phyloP scores from a whole-genome alignment of 768 basidiomycete species.

The Pleurotus platypus region DNA sequence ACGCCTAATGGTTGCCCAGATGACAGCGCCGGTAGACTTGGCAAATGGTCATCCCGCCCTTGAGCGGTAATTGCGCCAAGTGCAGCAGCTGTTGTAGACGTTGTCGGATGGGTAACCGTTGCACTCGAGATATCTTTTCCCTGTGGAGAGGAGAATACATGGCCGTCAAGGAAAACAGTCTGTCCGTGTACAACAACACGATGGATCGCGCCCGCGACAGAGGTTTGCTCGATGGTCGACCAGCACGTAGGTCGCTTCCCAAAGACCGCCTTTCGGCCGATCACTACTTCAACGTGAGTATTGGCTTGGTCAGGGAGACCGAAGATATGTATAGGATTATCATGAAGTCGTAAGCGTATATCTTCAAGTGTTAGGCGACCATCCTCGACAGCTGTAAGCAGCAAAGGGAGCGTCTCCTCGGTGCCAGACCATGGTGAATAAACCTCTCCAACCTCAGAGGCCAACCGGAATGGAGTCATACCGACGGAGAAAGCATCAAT shows the following conservation, averaged over 20 bases:
- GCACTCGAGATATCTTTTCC: conserved; percentile 76
- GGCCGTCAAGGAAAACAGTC: conserved; percentile 87
- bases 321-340: conserved; percentile 92
- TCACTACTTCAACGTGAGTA: conserved; percentile 89
- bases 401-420: conserved; percentile 82
- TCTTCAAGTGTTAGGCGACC: conserved; percentile 80
- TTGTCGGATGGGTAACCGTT: conserved; percentile 38
- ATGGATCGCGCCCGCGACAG: conserved; percentile 75
- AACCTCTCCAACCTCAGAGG: conserved; percentile 54
- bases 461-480: conserved; percentile 73
- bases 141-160: conserved; percentile 49
- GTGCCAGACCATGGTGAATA: conserved; percentile 75
- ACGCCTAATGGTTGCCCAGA: conserved; percentile 13
- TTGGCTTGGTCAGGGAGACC: conserved; percentile 82
- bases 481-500: conserved; percentile 94
- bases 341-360: conserved; percentile 78
- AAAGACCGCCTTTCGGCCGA: conserved; percentile 71
- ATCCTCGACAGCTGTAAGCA: conserved; percentile 81
- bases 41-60: conserved; percentile 13
- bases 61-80: not conserved
- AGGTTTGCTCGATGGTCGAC: conserved; percentile 75
- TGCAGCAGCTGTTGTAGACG: not conserved
- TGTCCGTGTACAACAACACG: conserved; percentile 88
- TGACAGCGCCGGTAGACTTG: conserved; percentile 19
- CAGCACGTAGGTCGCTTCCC: conserved; percentile 49